A percentile compares a stretch with the other conserved stretches of the same genome.
Evolutionary conservation across 768 basidiomycete species (phyloP).

Genomic region (Phlegmacium glaucopus): DNA sequence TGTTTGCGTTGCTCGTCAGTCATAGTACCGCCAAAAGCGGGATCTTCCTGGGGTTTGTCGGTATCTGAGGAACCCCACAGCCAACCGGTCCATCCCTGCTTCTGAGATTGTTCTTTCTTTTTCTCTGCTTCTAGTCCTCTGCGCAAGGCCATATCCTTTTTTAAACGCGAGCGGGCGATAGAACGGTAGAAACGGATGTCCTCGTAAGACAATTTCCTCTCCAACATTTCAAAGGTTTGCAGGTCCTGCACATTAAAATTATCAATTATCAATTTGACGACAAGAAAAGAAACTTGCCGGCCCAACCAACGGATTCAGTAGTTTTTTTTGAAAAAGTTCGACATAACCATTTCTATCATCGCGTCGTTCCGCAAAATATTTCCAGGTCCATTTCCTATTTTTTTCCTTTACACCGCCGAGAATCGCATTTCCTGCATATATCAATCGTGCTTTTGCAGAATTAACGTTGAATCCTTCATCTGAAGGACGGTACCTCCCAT

Average conservation of each 20-base stretch:
- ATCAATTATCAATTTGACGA: not conserved
- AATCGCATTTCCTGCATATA: constrained; percentile 80
- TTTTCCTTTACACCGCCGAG: constrained; percentile 80
- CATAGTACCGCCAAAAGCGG: constrained; percentile 63
- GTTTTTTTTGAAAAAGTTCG: constrained; percentile 76
- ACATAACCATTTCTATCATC: constrained; percentile 87
- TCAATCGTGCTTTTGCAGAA: constrained; percentile 63
- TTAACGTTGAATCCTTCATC: constrained; percentile 58
- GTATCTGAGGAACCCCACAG: constrained; percentile 58
- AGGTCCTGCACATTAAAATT: constrained; percentile 40
- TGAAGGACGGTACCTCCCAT: constrained; percentile 75
- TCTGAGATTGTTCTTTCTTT: constrained; percentile 45
- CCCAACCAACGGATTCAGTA: constrained; percentile 48
- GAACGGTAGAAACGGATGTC: constrained; percentile 98
- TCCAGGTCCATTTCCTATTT: constrained; percentile 88
- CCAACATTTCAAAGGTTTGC: constrained; percentile 57
- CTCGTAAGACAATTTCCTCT: constrained; percentile 84
- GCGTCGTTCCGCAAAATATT: constrained; percentile 81
- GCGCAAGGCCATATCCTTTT: constrained; percentile 76
- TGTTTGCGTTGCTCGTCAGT: constrained; percentile 89
- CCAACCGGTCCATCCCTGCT: constrained; percentile 70
- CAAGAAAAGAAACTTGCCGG: constrained; percentile 42
- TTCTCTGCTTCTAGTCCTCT: constrained; percentile 68
- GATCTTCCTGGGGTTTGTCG: constrained; percentile 41
- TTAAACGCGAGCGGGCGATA: constrained; percentile 82